Conservation (phyloP, 345 rosid species). For the Boechera stricta region DNA sequence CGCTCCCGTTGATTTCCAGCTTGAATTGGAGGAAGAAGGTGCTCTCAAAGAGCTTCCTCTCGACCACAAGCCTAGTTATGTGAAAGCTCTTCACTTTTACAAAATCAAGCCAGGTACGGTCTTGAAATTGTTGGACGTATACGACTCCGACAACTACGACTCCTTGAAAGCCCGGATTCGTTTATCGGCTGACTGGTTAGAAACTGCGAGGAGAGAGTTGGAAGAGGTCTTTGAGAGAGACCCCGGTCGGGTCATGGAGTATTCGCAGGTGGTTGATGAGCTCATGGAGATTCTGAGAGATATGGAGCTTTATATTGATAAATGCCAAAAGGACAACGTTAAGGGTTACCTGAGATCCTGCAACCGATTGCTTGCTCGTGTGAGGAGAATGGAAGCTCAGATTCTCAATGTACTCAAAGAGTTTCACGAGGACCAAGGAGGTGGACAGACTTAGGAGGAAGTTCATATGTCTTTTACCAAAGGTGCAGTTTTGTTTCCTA, state of each 20-base stretch:
- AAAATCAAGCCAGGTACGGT: slow-evolving; percentile 35
- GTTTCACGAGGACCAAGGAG: slow-evolving; percentile 28
- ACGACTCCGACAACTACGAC: slow-evolving; percentile 25
- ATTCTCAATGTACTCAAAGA: slow-evolving; percentile 38
- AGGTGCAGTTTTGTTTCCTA: too few species aligned
- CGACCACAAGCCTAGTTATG: slow-evolving; percentile 26
- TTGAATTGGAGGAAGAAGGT: slow-evolving; percentile 35
- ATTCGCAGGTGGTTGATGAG: slow-evolving; percentile 40
- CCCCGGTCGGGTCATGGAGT: slow-evolving; percentile 46
- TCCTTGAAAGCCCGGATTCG: slow-evolving; percentile 45
- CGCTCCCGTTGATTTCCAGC: slow-evolving; percentile 9
- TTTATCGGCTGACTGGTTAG: slow-evolving; percentile 34
- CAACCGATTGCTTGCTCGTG: slow-evolving; percentile 46
- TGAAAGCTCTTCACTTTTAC: slow-evolving; percentile 38
- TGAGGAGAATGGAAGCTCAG: slow-evolving; percentile 46
- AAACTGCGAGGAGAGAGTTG: slow-evolving; percentile 37
- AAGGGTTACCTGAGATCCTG: slow-evolving; percentile 44
- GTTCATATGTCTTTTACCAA: too few species aligned
- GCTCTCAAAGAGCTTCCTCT: slow-evolving; percentile 39
- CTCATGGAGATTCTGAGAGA: slow-evolving; percentile 42
- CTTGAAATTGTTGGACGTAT: slow-evolving; percentile 28
- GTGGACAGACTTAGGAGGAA: not conserved
- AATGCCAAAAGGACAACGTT: slow-evolving; percentile 37
- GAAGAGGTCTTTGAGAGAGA: slow-evolving; percentile 35
- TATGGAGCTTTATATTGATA: slow-evolving; percentile 41